Evolutionary conservation across 2,329 filamentous ascomycete genomes (phyloP).

Genomic region (Bipolaris bicolor): DNA sequence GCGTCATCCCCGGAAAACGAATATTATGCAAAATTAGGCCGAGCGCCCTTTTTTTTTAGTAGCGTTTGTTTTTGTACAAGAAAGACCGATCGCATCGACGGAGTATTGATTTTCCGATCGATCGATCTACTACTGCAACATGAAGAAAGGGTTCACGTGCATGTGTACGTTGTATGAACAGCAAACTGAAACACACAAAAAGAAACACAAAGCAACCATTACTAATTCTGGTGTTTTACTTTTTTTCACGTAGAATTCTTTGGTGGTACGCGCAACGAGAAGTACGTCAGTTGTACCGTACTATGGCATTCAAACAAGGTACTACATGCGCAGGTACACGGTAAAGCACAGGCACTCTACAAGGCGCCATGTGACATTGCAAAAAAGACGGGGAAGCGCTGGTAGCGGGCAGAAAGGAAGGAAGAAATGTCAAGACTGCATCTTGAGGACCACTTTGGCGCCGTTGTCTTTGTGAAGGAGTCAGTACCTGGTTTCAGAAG

Average conservation of each 20-base stretch:
- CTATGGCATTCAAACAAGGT: not conserved
- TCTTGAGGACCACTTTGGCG: slow-evolving; percentile 9
- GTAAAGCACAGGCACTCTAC: not conserved
- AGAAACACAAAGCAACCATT: no score
- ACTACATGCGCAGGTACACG: not conserved
- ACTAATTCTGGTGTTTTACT: not conserved
- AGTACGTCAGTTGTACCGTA: not conserved
- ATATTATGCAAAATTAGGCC: no score
- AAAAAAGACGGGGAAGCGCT: not conserved
- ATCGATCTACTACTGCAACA: no score
- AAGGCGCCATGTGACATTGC: not conserved
- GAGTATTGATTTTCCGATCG: no score
- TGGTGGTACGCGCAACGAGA: not conserved
- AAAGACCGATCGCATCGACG: no score
- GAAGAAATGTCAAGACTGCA: slow-evolving; percentile 3
- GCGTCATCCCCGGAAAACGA: no score
- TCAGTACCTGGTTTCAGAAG: not conserved
- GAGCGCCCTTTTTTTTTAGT: no score
- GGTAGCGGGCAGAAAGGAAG: no score
- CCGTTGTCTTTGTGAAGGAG: not conserved
- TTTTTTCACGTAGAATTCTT: not conserved
- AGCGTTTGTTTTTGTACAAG: no score
- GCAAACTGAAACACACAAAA: no score
- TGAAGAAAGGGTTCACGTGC: no score
- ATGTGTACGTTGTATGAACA: no score